These are phyloP conservation scores for Plasmodium gallinaceum DNA, from an alignment of 169 alveolate genomes.

Conservation along the genomic window DNA sequence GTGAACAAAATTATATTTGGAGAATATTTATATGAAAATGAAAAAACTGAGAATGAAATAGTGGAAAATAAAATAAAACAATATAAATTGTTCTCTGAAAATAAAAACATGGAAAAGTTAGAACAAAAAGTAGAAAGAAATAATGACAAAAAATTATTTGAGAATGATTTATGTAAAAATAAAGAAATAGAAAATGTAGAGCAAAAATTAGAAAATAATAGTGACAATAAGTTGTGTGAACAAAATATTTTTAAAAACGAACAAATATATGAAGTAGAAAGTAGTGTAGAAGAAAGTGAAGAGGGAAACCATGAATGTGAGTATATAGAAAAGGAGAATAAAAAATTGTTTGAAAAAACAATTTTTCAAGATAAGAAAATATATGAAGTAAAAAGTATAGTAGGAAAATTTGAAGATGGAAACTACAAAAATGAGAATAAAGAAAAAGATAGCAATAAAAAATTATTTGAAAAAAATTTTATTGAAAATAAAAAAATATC, in stretches of 20 bases:
- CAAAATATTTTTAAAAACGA: neutral
- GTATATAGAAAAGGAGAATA: neutral
- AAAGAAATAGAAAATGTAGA: neutral
- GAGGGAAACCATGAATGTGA: neutral
- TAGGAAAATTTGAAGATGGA: neutral
- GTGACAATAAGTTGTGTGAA: neutral
- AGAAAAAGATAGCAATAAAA: neutral
- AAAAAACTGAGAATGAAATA: no score
- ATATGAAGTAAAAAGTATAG: neutral
- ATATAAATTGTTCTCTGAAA: neutral
- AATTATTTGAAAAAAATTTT: neutral
- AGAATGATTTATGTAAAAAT: neutral
- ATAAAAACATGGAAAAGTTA: neutral
- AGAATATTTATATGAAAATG: no score
- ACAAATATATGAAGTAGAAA: neutral
- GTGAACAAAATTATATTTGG: no score
- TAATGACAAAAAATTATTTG: neutral
- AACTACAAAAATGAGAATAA: neutral
- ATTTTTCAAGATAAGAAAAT: neutral
- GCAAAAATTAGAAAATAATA: neutral
- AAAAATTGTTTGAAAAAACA: neutral
- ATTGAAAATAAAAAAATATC: neutral
- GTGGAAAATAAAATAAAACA: no score
- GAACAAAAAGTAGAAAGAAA: neutral
- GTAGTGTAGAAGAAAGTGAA: neutral